These are phyloP conservation scores for Ceratobasidium sp. DNA, from an alignment of 1,284 basidiomycete species.

Conservation along the genomic window DNA sequence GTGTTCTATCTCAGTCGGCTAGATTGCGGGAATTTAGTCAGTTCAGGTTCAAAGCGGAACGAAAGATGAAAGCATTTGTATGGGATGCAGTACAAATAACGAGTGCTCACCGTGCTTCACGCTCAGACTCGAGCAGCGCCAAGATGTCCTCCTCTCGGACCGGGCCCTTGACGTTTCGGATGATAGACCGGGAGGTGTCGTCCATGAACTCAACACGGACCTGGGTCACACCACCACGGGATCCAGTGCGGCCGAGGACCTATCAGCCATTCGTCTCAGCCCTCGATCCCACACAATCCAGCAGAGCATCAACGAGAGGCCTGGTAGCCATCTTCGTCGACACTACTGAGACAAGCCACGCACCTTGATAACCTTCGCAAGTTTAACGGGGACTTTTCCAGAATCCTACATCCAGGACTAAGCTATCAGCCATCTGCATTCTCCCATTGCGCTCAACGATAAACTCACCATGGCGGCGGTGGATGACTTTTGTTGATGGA, in stretches of 20 bases:
- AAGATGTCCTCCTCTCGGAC: conserved; percentile 97
- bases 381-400: conserved; percentile 90
- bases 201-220: conserved; percentile 99
- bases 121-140: conserved; percentile 97
- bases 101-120: conserved; percentile 93
- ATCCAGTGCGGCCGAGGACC: conserved; percentile 99
- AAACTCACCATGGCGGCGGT: conserved; percentile 40
- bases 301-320: background rate
- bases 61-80: background rate
- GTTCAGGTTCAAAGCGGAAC: background rate
- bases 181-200: conserved; percentile 94
- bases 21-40: background rate
- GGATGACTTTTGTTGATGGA: conserved; percentile 42
- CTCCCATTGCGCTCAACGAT: background rate
- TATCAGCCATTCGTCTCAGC: conserved; percentile 52
- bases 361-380: conserved; percentile 96
- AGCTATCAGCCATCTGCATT: background rate
- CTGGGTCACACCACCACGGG: conserved; percentile 99
- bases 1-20: conserved; percentile 36
- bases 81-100: background rate
- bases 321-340: too few relatives aligned
- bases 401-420: conserved; percentile 64
- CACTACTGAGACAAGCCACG: conserved; percentile 43
- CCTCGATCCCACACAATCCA: background rate
- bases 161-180: conserved; percentile 99